Percentiles rank a stretch among this genome's conserved stretches.
Conservation (phyloP, 176 grass and related monocot genomes). For the Zoysia japonica region DNA sequence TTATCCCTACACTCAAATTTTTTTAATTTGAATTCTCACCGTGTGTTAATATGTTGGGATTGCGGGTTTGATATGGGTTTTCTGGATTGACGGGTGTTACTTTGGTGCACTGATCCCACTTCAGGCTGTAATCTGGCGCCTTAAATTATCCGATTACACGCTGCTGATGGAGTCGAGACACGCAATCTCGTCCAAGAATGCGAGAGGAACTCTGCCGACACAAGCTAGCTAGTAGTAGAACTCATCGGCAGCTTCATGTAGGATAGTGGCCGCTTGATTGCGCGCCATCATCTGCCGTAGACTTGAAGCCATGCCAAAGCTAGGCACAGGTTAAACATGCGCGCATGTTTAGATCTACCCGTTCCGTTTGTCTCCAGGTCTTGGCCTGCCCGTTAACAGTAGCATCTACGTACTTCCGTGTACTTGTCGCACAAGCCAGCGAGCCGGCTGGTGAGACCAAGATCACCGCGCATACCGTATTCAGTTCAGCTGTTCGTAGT, state of each 20-base stretch:
- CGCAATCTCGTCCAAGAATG: neutral
- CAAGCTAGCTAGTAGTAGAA: neutral
- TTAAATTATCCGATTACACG: no score
- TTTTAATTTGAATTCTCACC: no score
- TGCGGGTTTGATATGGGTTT: neutral
- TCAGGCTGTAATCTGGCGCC: neutral
- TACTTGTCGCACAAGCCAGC: neutral
- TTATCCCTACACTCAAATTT: no score
- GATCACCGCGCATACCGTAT: no score
- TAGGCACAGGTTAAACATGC: neutral
- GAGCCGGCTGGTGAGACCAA: no score
- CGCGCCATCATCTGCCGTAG: conserved; percentile 27
- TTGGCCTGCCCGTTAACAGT: neutral
- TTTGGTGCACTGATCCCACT: neutral
- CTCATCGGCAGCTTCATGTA: neutral
- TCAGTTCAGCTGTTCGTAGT: no score
- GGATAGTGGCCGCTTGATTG: neutral
- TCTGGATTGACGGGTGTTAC: neutral
- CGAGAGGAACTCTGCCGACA: neutral
- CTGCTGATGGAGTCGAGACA: neutral
- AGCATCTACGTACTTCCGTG: neutral
- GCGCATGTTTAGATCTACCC: neutral
- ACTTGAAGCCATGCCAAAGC: conserved; percentile 28
- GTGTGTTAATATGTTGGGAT: no score
- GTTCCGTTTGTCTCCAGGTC: no score